Conservation (phyloP, 1,284 basidiomycete genomes). For the Ganoderma leucocontextum region DNA sequence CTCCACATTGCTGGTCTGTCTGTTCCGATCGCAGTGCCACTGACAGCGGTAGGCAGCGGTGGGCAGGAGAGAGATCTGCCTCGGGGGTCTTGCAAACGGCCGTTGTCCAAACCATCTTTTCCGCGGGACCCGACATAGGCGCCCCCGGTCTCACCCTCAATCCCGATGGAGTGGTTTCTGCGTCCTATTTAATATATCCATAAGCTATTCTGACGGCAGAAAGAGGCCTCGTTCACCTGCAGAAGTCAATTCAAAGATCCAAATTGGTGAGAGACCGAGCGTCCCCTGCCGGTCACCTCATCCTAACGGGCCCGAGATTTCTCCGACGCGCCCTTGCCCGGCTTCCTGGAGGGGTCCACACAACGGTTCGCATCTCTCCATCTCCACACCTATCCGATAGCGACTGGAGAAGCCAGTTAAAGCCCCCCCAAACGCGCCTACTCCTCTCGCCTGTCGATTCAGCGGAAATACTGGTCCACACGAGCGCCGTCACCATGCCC, state of each 20-base stretch:
- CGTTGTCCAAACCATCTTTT: constrained; percentile 11
- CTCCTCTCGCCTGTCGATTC: constrained; percentile 12
- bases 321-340: constrained; percentile 20
- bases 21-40: constrained; percentile 8
- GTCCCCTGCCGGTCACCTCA: constrained; percentile 19
- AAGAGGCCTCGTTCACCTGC: background rate
- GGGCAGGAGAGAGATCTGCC: constrained; percentile 9
- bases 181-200: background rate
- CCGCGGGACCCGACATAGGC: background rate
- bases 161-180: background rate
- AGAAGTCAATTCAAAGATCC: constrained; percentile 1
- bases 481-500: constrained; percentile 34
- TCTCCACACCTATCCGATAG: constrained; percentile 21
- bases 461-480: constrained; percentile 15
- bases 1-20: background rate
- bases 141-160: background rate
- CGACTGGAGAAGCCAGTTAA: constrained; percentile 6
- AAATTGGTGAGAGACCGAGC: constrained; percentile 14
- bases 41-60: background rate
- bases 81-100: constrained; percentile 6
- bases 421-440: constrained; percentile 1
- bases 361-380: constrained; percentile 11
- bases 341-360: constrained; percentile 7
- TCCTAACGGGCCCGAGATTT: constrained; percentile 26
- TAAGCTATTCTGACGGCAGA: background rate